Evolutionary conservation across 2,329 filamentous ascomycete genomes (phyloP).

Genomic region (Aspergillus sp.): DNA sequence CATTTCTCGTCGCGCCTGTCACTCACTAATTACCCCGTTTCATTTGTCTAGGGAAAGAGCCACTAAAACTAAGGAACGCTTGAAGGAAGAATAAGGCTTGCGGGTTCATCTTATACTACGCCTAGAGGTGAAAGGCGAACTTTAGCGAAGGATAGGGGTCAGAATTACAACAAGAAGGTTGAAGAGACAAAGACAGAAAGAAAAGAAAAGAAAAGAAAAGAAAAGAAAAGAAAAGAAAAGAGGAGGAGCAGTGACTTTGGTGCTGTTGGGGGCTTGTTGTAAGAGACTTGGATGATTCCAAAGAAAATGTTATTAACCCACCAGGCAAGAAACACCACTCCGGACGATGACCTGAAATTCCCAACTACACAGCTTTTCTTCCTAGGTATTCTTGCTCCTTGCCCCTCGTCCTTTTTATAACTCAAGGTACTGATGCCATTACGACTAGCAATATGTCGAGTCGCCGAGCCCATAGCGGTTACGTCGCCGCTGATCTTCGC

Average conservation of each 20-base stretch:
- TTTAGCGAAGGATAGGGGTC: not conserved
- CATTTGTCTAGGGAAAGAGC: not conserved
- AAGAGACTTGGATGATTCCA: constrained; percentile 52
- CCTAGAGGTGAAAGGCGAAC: not conserved
- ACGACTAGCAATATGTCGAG: constrained; percentile 75
- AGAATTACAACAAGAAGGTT: not conserved
- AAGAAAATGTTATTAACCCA: constrained; percentile 62
- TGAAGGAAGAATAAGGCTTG: not conserved
- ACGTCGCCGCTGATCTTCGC: constrained; percentile 89
- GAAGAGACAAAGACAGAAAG: not conserved
- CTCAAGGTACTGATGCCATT: not conserved
- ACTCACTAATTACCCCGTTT: not conserved
- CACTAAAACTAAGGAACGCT: not conserved
- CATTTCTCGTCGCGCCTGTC: not conserved
- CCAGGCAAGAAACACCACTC: constrained; percentile 56
- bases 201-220: not conserved
- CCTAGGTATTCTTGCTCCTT: constrained; percentile 60
- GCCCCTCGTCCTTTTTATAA: constrained; percentile 1
- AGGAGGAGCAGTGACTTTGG: constrained; percentile 1
- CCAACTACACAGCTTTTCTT: constrained; percentile 80
- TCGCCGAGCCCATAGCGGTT: constrained; percentile 88
- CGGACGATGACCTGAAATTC: constrained; percentile 66
- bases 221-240: not conserved
- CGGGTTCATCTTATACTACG: not conserved
- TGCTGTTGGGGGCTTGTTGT: constrained; percentile 40